Evolutionary conservation across 2,329 filamentous ascomycete genomes (phyloP), one percentile per base, ranked within the genome.

Genomic region (Alternaria sp.): DNA sequence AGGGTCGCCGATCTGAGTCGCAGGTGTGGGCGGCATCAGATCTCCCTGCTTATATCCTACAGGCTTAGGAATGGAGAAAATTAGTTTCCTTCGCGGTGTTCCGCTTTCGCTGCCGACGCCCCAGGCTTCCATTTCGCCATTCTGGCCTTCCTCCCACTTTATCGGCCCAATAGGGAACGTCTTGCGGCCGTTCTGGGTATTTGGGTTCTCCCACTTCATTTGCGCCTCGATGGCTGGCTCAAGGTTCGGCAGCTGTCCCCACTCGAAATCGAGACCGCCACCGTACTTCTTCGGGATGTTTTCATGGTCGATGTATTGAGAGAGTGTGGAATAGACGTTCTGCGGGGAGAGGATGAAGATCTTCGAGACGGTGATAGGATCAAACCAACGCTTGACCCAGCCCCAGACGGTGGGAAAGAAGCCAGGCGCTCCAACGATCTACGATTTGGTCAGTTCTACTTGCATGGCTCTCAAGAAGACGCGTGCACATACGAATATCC

Each of bases 331-430:
- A 70, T 90, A 87, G 57, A 96, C 90, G 80, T 97, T 93, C 59
- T 87, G 77, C 9, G 88, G 84, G 51, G 86, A 86, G 58, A 98
- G 88, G 72, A 98, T 96, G 80, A 97, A 97, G 79, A 98, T 97
- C 83, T 98, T 98, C 74, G 93, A 96, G 4, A 81, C 79, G 32
- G 95, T 97, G 66, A 93, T 93, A 7, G 94, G 94, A 82, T 85
- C 82, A 52, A 97, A 97, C 93, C 94, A 97, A 75, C 91, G 90
- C 85, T 97, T 97, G 81, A 97, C 87, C 93, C 93, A 97, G 69
- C 92, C 89, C 94, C 94, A 95, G 64, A 97, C 92, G 3, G 93
- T 97, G 54, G 91, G 91, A 84, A 97, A 97, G 86, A 97, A 97
- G 49, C 87, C 83, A 8, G 95, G 95, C 0, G 95, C 95, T 65